phyloP scores from a whole-genome alignment of 768 basidiomycete genomes.

The Macrolepiota dolichaula region DNA sequence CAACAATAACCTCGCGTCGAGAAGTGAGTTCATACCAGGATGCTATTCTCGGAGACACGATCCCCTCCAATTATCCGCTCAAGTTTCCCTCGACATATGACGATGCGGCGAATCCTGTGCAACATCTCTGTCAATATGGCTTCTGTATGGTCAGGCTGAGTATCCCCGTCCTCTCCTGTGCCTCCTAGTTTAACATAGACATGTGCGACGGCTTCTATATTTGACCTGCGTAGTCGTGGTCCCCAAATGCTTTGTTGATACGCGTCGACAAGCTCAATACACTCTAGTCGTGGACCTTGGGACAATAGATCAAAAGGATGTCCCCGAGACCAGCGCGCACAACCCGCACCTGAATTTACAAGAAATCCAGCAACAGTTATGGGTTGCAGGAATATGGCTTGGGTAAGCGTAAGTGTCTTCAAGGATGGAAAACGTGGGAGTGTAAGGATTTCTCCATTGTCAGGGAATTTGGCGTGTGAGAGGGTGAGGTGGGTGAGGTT shows the following conservation, averaged over 20 bases:
- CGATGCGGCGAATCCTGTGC: constrained; percentile 33
- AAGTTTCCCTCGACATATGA: constrained; percentile 47
- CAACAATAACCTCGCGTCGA: neutral
- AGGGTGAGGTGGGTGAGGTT: constrained; percentile 42
- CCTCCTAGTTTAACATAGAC: neutral
- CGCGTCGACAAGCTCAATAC: constrained; percentile 46
- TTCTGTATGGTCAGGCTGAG: neutral
- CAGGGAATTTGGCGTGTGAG: constrained; percentile 34
- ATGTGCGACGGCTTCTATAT: constrained; percentile 39
- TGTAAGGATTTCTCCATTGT: constrained; percentile 7
- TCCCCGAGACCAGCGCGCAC: neutral
- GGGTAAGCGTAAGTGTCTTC: constrained; percentile 43
- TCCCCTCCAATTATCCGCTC: constrained; percentile 56
- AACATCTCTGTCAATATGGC: constrained; percentile 16
- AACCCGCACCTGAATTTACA: neutral
- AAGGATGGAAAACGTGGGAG: constrained; percentile 35
- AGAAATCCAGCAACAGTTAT: constrained; percentile 33
- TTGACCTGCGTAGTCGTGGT: constrained; percentile 42
- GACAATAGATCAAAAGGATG: neutral
- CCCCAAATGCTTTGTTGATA: constrained; percentile 62
- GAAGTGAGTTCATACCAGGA: constrained; percentile 13
- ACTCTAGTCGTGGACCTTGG: constrained; percentile 23
- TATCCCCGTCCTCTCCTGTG: neutral
- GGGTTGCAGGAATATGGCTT: constrained; percentile 44
- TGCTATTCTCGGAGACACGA: constrained; percentile 25